These are phyloP conservation scores for Piromyces finnis DNA, from an alignment of 192 early-diverging fungal genomes.

Conservation along the genomic window DNA sequence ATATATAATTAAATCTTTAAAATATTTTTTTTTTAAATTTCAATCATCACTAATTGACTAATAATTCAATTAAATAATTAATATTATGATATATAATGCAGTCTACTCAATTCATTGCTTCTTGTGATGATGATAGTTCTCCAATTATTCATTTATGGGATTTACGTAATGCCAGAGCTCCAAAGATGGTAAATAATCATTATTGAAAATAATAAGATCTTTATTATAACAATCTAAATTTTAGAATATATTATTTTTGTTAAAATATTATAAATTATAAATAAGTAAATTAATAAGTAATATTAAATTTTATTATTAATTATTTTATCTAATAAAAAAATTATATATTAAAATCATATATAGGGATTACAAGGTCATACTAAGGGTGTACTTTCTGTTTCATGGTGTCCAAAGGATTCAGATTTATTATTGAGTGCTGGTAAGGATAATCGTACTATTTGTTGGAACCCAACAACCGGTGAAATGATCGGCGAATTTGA, in stretches of 20 bases:
- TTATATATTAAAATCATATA: too few species aligned
- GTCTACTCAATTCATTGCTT: constrained; percentile 85
- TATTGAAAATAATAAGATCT: too few species aligned
- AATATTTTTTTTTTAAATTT: constrained; percentile 5
- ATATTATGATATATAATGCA: constrained; percentile 3
- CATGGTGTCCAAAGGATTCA: constrained; percentile 89
- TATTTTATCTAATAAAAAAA: too few species aligned
- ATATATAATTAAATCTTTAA: background rate
- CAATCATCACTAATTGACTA: too few species aligned
- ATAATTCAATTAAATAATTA: too few species aligned
- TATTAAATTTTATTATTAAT: too few species aligned
- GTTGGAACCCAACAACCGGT: constrained; percentile 74
- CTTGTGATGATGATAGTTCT: constrained; percentile 77
- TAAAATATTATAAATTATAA: too few species aligned
- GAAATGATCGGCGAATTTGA: constrained; percentile 81
- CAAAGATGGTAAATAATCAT: constrained; percentile 47
- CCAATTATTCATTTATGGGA: constrained; percentile 89
- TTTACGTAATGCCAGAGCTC: constrained; percentile 83
- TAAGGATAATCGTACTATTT: constrained; percentile 86
- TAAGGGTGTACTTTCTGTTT: constrained; percentile 77
- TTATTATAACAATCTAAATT: too few species aligned
- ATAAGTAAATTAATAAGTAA: too few species aligned
- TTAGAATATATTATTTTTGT: too few species aligned
- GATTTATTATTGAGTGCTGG: constrained; percentile 82
- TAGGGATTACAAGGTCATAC: constrained; percentile 62